Conservation (phyloP, 2,329 filamentous ascomycete genomes). For the Cladosporium austrohemisphaericum region DNA sequence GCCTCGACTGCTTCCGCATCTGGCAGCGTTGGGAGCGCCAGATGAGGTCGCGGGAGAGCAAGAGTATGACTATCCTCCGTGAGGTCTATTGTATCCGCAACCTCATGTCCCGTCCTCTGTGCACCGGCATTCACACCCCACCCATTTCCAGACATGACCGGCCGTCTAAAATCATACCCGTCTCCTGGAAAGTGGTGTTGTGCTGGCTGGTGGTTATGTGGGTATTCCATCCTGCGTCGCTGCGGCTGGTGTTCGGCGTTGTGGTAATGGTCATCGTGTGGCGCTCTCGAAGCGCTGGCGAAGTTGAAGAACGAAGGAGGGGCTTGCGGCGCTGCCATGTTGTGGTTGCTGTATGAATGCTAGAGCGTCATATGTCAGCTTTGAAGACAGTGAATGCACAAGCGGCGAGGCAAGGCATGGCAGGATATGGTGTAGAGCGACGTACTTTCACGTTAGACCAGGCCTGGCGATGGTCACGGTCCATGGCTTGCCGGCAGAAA, state of each 20-base stretch:
- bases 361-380: slow-evolving; percentile 8
- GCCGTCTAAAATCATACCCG: slow-evolving; percentile 53
- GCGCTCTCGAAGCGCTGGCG: slow-evolving; percentile 10
- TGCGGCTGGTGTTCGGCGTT: slow-evolving; percentile 31
- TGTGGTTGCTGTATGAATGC: slow-evolving; percentile 17
- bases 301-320: slow-evolving; percentile 18
- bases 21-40: not conserved
- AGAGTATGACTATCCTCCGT: slow-evolving; percentile 3
- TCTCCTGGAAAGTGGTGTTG: slow-evolving; percentile 45
- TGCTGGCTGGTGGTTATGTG: slow-evolving; percentile 20
- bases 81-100: slow-evolving; percentile 16
- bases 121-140: not conserved
- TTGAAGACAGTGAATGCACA: not conserved
- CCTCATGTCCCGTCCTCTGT: slow-evolving; percentile 19
- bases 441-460: not conserved
- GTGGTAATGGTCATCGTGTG: slow-evolving; percentile 28
- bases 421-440: not conserved
- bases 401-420: not conserved
- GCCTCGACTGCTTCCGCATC: slow-evolving; percentile 9
- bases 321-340: slow-evolving; percentile 18
- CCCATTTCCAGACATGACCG: slow-evolving; percentile 36
- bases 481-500: slow-evolving; percentile 1
- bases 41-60: not conserved
- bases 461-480: not conserved
- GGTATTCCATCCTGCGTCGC: slow-evolving; percentile 28